Conservation (phyloP, 164 flowering plant genomes). For the Kingdonia uniflora region DNA sequence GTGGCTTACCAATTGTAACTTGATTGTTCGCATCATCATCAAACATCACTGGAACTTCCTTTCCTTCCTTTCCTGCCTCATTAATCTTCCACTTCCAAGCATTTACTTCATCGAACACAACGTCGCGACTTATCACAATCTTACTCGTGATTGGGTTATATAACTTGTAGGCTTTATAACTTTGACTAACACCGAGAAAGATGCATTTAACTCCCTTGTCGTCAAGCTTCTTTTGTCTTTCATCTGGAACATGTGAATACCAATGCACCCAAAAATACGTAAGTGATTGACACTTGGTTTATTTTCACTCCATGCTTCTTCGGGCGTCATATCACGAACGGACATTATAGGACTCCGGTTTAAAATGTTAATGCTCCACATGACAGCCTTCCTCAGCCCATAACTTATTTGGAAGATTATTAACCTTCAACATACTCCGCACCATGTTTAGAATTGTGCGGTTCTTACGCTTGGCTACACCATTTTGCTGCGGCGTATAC, state of each 20-base stretch:
- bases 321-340: too few species aligned
- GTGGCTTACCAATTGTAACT: too few species aligned
- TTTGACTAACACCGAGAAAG: too few species aligned
- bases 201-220: too few species aligned
- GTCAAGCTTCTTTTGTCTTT: too few species aligned
- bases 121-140: too few species aligned
- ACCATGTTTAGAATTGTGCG: slow-evolving; percentile 9
- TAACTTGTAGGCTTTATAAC: slow-evolving; percentile 13
- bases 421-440: not conserved
- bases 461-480: slow-evolving; percentile 10
- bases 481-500: slow-evolving; percentile 13
- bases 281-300: too few species aligned
- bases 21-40: too few species aligned
- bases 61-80: not conserved
- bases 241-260: too few species aligned
- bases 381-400: slow-evolving; percentile 2
- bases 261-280: too few species aligned
- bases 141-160: slow-evolving; percentile 6
- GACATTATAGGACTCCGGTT: too few species aligned
- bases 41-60: not conserved
- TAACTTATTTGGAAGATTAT: slow-evolving; percentile 3
- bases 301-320: too few species aligned
- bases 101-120: slow-evolving; percentile 4
- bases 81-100: not conserved
- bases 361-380: slow-evolving; percentile 4